Evolutionary conservation across 306 rosid genomes (phyloP).

Genomic region (Castanospermum australe): DNA sequence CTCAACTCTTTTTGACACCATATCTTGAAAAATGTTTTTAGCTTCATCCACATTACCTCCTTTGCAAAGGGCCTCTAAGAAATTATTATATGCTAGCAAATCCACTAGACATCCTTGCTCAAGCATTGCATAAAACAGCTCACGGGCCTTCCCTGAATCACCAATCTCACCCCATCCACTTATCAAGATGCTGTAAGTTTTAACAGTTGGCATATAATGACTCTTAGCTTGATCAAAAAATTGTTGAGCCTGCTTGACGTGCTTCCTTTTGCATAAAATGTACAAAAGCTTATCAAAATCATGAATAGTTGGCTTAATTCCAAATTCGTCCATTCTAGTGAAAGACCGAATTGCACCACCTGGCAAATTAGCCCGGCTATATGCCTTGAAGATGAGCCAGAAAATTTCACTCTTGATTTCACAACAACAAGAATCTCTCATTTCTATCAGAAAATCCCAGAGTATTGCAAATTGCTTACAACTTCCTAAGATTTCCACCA

Average conservation of each 20-base stretch:
- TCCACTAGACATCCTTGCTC: conserved; percentile 59
- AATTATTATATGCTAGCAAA: conserved; percentile 68
- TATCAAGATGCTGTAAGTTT: conserved; percentile 72
- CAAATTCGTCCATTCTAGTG: conserved; percentile 75
- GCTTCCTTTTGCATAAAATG: conserved; percentile 69
- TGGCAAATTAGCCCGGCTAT: conserved; percentile 71
- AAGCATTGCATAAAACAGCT: conserved; percentile 77
- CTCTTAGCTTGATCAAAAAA: conserved; percentile 65
- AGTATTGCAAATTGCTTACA: conserved; percentile 73
- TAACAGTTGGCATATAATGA: conserved; percentile 47
- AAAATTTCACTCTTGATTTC: conserved; percentile 55
- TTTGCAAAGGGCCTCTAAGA: conserved; percentile 72
- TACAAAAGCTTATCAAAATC: conserved; percentile 77
- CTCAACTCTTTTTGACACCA: conserved; percentile 50
- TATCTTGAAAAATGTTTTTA: conserved; percentile 44
- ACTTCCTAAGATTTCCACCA: conserved; percentile 72
- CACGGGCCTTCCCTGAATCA: conserved; percentile 54
- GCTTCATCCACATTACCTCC: conserved; percentile 71
- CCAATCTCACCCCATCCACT: conserved; percentile 78
- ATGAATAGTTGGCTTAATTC: conserved; percentile 52
- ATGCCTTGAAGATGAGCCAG: conserved; percentile 74
- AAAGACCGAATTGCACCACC: conserved; percentile 77
- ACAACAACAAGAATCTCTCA: conserved; percentile 51
- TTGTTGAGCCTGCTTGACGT: conserved; percentile 62
- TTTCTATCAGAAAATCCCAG: conserved; percentile 83